Percentiles rank a stretch among this genome's conserved stretches.
phyloP scores from a whole-genome alignment of 345 rosid species.

The Draba incana region DNA sequence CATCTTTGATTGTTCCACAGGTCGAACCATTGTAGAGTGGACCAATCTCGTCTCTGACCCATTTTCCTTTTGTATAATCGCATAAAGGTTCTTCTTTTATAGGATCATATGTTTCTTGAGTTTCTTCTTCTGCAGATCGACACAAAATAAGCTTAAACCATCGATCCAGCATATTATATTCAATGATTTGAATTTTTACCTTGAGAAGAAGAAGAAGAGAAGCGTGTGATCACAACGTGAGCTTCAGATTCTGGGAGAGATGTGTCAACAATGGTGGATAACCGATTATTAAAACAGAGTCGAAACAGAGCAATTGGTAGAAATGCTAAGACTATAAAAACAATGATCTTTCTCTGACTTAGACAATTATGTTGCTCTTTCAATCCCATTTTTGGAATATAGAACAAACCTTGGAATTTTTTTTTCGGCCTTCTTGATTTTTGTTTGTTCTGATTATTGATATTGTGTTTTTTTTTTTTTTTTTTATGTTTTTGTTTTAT shows the following conservation, averaged over 20 bases:
- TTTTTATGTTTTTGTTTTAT: slow-evolving; percentile 25
- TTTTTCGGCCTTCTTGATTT: slow-evolving; percentile 5
- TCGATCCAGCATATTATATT: neutral
- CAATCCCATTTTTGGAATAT: slow-evolving; percentile 37
- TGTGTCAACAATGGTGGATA: slow-evolving; percentile 34
- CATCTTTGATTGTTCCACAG: slow-evolving; percentile 82
- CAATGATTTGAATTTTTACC: slow-evolving; percentile 28
- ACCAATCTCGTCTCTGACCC: slow-evolving; percentile 71
- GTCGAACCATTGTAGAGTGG: slow-evolving; percentile 79
- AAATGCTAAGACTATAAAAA: slow-evolving; percentile 23
- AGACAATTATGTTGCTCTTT: slow-evolving; percentile 28
- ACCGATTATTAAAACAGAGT: slow-evolving; percentile 33
- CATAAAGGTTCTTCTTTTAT: slow-evolving; percentile 47
- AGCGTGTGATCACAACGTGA: slow-evolving; percentile 25
- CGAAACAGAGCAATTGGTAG: slow-evolving; percentile 40
- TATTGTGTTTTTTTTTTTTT: neutral
- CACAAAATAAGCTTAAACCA: neutral
- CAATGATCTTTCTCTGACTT: slow-evolving; percentile 35
- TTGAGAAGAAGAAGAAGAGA: slow-evolving; percentile 35
- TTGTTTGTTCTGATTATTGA: slow-evolving; percentile 7
- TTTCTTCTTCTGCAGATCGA: slow-evolving; percentile 50
- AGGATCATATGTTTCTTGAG: slow-evolving; percentile 27
- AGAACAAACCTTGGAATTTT: neutral
- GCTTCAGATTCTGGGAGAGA: slow-evolving; percentile 34
- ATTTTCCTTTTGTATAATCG: slow-evolving; percentile 71